Conservation (phyloP, 2,329 filamentous ascomycete genomes). For the Penicillium thymicola region DNA sequence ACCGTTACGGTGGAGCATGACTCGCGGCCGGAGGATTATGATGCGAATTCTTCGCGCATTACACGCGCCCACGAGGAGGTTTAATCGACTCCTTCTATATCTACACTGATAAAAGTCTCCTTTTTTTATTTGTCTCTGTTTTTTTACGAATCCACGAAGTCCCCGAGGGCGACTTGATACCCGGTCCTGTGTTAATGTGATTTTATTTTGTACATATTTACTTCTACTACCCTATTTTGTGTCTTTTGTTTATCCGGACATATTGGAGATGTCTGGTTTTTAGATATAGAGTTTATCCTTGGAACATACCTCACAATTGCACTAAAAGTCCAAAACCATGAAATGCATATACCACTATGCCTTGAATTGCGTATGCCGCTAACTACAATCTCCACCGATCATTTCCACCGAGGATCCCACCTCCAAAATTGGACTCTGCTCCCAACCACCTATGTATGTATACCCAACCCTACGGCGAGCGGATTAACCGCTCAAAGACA, state of each 20-base stretch:
- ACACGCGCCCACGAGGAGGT: constrained; percentile 15
- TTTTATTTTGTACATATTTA: constrained; percentile 13
- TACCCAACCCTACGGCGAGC: neutral
- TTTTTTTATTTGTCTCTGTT: neutral
- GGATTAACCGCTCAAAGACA: neutral
- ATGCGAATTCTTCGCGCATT: constrained; percentile 10
- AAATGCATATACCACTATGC: neutral
- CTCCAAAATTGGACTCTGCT: neutral
- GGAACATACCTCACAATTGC: neutral
- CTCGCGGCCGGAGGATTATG: constrained; percentile 13
- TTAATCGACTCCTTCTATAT: neutral
- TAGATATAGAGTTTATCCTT: neutral
- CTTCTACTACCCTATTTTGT: neutral
- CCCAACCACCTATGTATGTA: neutral
- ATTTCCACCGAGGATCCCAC: neutral
- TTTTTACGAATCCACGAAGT: constrained; percentile 13
- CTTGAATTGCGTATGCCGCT: neutral
- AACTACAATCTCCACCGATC: neutral
- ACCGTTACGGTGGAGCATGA: constrained; percentile 33
- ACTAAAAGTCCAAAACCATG: neutral
- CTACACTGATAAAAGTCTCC: neutral
- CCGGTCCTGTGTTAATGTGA: constrained; percentile 6
- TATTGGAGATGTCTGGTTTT: neutral
- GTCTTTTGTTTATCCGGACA: neutral
- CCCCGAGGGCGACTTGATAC: constrained; percentile 17